A percentile compares a stretch with the other conserved stretches of the same genome.
Evolutionary conservation across 78 protist species (phyloP).

Genomic region (Monocercomonoides exilis): DNA sequence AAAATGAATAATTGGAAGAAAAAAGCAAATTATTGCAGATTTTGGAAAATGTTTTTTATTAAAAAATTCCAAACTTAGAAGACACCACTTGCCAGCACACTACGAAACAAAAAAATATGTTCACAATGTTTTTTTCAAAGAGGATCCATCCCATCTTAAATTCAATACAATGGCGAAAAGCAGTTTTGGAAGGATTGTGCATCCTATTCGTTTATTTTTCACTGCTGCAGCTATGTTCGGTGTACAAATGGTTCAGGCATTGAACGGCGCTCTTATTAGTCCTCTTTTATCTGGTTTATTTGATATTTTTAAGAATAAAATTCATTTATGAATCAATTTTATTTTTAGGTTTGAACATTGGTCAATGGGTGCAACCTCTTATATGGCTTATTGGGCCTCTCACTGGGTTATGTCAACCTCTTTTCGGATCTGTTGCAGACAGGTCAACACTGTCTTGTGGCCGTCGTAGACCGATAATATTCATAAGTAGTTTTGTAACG

Average conservation of each 20-base stretch:
- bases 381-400: not conserved
- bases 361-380: not conserved
- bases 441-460: not conserved
- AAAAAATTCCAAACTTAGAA: too few species aligned
- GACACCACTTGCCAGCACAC: too few species aligned
- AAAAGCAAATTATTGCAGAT: too few species aligned
- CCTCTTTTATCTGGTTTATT: not conserved
- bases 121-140: too few species aligned
- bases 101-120: too few species aligned
- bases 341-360: not conserved
- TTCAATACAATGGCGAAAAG: too few species aligned
- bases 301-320: not conserved
- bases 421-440: not conserved
- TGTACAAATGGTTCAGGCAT: not conserved
- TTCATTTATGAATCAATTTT: not conserved
- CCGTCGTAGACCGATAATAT: not conserved
- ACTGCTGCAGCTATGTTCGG: not conserved
- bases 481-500: not conserved
- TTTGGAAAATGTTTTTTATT: too few species aligned
- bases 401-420: not conserved
- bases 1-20: too few species aligned
- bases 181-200: too few species aligned
- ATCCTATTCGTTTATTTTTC: not conserved
- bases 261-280: not conserved
- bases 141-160: too few species aligned